Percentiles rank a stretch among this genome's conserved stretches.
Conservation (phyloP, 1,284 basidiomycete genomes). For the Sporisorium scitamineum region DNA sequence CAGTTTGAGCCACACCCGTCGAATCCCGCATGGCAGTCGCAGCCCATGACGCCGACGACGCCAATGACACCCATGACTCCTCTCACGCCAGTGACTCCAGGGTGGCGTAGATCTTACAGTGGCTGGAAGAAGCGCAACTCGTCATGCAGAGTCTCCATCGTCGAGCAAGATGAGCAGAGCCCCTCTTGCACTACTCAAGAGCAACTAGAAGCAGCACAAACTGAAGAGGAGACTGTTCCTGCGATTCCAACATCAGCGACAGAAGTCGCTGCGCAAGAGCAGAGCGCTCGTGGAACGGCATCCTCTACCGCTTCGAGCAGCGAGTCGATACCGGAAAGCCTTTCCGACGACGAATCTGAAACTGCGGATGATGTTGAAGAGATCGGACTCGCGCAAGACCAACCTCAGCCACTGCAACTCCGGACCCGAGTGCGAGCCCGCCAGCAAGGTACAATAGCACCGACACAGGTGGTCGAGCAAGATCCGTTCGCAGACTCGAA, state of each 20-base stretch:
- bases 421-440: constrained; percentile 1
- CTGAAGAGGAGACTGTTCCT: not conserved
- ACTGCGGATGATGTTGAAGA: not conserved
- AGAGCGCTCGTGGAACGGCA: not conserved
- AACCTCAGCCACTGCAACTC: not conserved
- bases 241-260: not conserved
- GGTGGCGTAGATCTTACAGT: not conserved
- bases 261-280: not conserved
- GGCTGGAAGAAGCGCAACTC: not conserved
- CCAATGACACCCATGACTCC: constrained; percentile 2
- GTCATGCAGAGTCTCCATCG: not conserved
- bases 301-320: not conserved
- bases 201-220: not conserved
- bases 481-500: constrained; percentile 20
- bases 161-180: no score
- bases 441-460: not conserved
- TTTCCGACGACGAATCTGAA: not conserved
- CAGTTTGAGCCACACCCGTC: not conserved
- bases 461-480: constrained; percentile 8
- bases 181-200: no score
- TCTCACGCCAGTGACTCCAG: not conserved
- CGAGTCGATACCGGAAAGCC: constrained; percentile 7
- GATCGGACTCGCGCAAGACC: not conserved
- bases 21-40: not conserved
- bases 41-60: constrained; percentile 5